Evolutionary conservation across 2,329 filamentous ascomycete genomes (phyloP).

Genomic region (Huntiella abstrusa): DNA sequence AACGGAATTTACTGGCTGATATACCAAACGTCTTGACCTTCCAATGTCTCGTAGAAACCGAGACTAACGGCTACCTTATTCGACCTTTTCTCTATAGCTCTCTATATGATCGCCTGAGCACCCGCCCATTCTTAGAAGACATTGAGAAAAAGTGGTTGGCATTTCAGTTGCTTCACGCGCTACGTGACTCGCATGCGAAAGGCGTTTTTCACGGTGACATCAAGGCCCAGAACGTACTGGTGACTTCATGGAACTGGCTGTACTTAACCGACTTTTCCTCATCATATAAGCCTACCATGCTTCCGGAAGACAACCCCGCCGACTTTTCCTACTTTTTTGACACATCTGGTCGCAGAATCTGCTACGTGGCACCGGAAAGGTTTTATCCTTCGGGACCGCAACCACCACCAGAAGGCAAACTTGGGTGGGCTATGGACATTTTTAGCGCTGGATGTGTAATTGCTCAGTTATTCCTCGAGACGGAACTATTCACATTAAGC

Average conservation of each 20-base stretch:
- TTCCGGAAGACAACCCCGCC: conserved; percentile 90
- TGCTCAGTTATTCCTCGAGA: conserved; percentile 84
- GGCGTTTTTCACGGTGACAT: conserved; percentile 95
- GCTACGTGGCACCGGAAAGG: conserved; percentile 85
- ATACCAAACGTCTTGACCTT: conserved; percentile 85
- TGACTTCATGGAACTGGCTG: conserved; percentile 98
- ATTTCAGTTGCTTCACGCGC: conserved; percentile 80
- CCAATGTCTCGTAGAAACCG: conserved; percentile 79
- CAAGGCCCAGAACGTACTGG: conserved; percentile 91
- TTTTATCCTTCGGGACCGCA: conserved; percentile 58
- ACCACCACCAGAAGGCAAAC: conserved; percentile 37
- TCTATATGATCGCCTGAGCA: conserved; percentile 90
- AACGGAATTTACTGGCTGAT: conserved; percentile 59
- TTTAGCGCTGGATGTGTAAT: conserved; percentile 96
- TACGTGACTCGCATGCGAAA: conserved; percentile 76
- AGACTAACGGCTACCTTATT: conserved; percentile 78
- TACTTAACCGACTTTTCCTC: conserved; percentile 96
- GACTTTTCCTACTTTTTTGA: conserved; percentile 98
- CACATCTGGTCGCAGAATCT: conserved; percentile 74
- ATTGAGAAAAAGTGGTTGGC: conserved; percentile 99
- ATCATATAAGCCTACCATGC: conserved; percentile 78
- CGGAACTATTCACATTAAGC: conserved; percentile 92
- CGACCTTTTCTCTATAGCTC: conserved; percentile 94
- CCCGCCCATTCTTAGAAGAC: conserved; percentile 85
- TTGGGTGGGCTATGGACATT: conserved; percentile 92